phyloP scores from a whole-genome alignment of 2,329 filamentous ascomycete genomes.

The Truncatella angustata region DNA sequence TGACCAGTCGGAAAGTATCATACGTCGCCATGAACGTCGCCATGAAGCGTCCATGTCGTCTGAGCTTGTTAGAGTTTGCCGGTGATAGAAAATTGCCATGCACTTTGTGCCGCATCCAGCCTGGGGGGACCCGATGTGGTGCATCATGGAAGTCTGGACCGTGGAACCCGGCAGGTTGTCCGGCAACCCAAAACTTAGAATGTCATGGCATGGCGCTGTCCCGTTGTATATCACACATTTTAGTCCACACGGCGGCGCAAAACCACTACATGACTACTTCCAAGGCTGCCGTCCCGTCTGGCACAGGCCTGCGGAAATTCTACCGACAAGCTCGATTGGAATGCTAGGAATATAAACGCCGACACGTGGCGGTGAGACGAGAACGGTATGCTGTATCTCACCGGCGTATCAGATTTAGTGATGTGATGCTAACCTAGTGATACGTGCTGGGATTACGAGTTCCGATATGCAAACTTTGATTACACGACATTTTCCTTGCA shows the following conservation, averaged over 20 bases:
- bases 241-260: too few species aligned
- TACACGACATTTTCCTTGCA: background rate
- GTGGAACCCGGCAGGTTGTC: too few species aligned
- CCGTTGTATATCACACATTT: too few species aligned
- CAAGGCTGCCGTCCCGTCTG: too few species aligned
- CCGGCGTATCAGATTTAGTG: background rate
- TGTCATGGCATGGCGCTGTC: too few species aligned
- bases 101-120: too few species aligned
- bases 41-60: background rate
- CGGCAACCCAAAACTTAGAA: too few species aligned
- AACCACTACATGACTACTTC: too few species aligned
- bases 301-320: background rate
- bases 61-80: too few species aligned
- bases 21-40: background rate
- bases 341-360: background rate
- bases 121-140: too few species aligned
- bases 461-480: background rate
- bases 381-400: background rate
- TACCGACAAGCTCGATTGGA: background rate
- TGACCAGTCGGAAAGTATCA: background rate
- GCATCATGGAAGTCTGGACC: too few species aligned
- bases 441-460: background rate
- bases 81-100: too few species aligned
- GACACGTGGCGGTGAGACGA: constrained; percentile 7
- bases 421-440: background rate